Base-by-base conservation (phyloP, 2,329 filamentous ascomycete genomes). In the Aspergillus pseudoglaucus region DNA sequence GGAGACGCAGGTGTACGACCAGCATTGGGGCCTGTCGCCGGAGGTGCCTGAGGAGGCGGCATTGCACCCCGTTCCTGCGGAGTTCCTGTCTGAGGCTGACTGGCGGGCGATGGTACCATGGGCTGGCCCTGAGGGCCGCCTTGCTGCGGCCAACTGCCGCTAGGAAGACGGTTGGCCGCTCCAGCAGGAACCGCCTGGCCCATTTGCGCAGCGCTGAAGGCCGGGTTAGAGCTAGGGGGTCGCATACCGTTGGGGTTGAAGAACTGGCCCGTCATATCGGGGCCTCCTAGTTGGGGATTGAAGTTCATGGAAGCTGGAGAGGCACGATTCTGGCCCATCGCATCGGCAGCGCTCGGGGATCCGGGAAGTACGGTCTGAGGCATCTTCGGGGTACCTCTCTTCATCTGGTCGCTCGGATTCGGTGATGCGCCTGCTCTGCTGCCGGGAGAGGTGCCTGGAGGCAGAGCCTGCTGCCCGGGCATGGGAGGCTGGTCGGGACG, bases 401-500 rank as follows among this genome's bases (percentile, higher is more conserved):
- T 81, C 76, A 82, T 82, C 60, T 80, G 77, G 50, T 83, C 81
- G 54, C 71, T 75, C 32, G 81, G 80, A 53, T 80, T 82, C 32
- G 81, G 81, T 20, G 81, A 83, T 10, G 79, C 74, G 35, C 76
- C 81, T 51, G 73, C 70, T 63, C 78, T 72, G 63, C 75, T 81
- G 50, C 73, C 78, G 45, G 74, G 81, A 56, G 75, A 82, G 70
- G 82, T 82, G 63, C 73, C 75, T 27, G 75, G 71, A 15, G 71
- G 69, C 59, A 79, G 73, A 23, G 62, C 69, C 42, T 67, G 69
- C 58, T 68, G 74, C 41, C 70, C 72, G 47, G 71, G 66, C 59
- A 74, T 67, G 49, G 62, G 63, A 50, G 72, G 70, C 49, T 74
- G 75, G 47, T 77, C 75, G 55, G 74, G 66, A 49, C 75, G 75